Base-by-base conservation (phyloP, 257 asterid genomes). In the Forsythia suspensa region DNA sequence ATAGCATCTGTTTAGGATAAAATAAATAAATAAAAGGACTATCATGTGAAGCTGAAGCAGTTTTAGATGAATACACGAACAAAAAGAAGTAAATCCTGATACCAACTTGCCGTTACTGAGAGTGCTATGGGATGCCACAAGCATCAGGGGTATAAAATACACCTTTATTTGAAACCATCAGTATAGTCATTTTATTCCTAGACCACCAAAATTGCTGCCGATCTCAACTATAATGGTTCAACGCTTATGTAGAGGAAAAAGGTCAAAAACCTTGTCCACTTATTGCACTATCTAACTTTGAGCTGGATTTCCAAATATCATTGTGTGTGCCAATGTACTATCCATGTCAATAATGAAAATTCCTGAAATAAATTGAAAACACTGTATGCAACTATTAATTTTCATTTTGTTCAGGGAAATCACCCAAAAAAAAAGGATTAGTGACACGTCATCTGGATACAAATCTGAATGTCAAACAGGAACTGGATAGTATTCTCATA, bases 1-100 rank as follows among this genome's bases (percentile, higher is more conserved):
- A 37, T 70, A 48, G 81, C 88, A 83, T 91, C 99, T 94, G 92
- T 77, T 83, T 68, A 79, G 75, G 59, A 68, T 46, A 59, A 71
- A 69, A 69, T 72, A 68, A 72, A 43, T 24, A 65, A 38, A 59
- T 42, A 42, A 38, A 52, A 76, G 77, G 41, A 48, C 48, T 39
- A 80, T 67, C 67, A 72, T 40, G 73, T 61, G 44, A 77, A 77
- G 80, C 80, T 76, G 66, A 77, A 73, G 68, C 43, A 63, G 52
- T 57, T 77, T 36, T 74, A 59, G 39, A 67, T 73, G 79, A 63
- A 51, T 63, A 55, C 73, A 76, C n/a, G 46, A 57, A 76, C 21
- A 20, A 67, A 38, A 55, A 36, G 41, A 43, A 63, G 21, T 37
- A 65, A 76, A 42, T 72, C 38, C 55, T 61, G 73, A 21, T 57